Conservation (phyloP, 495 filamentous ascomycete species). For the Talaromyces thailandensis region DNA sequence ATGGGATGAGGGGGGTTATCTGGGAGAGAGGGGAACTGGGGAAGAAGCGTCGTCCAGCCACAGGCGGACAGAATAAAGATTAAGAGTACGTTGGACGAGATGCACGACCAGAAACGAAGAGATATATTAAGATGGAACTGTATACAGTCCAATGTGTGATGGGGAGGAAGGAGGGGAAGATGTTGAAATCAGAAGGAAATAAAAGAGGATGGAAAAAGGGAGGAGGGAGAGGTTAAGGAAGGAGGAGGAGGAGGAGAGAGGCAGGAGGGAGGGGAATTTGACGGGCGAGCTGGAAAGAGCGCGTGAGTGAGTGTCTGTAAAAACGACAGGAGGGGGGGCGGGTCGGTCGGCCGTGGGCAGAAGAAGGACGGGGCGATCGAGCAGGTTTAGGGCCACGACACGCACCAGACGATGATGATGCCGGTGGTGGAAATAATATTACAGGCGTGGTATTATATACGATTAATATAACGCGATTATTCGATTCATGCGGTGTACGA, state of each 20-base stretch:
- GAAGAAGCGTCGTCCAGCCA: conserved; percentile 38
- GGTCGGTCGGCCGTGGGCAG: background rate
- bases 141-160: conserved; percentile 16
- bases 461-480: background rate
- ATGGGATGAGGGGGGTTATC: conserved; percentile 29
- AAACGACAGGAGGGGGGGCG: background rate
- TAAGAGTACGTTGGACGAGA: conserved; percentile 26
- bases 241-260: conserved; percentile 19
- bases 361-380: background rate
- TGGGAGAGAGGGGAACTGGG: conserved; percentile 16
- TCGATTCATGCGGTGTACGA: background rate
- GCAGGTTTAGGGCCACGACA: background rate
- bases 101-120: conserved; percentile 16
- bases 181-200: conserved; percentile 4
- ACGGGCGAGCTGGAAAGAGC: conserved; percentile 9
- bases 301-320: conserved; percentile 7
- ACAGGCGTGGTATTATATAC: background rate
- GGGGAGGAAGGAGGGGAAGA: conserved; percentile 25
- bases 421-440: background rate
- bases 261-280: conserved; percentile 19
- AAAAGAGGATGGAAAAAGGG: background rate
- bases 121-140: conserved; percentile 16
- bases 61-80: conserved; percentile 34
- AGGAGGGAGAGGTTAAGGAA: conserved; percentile 4
- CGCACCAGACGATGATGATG: too few species aligned